A percentile compares a stretch with the other conserved stretches of the same genome.
phyloP scores from a whole-genome alignment of 768 basidiomycete species.

The Fibroporia radiculosa region DNA sequence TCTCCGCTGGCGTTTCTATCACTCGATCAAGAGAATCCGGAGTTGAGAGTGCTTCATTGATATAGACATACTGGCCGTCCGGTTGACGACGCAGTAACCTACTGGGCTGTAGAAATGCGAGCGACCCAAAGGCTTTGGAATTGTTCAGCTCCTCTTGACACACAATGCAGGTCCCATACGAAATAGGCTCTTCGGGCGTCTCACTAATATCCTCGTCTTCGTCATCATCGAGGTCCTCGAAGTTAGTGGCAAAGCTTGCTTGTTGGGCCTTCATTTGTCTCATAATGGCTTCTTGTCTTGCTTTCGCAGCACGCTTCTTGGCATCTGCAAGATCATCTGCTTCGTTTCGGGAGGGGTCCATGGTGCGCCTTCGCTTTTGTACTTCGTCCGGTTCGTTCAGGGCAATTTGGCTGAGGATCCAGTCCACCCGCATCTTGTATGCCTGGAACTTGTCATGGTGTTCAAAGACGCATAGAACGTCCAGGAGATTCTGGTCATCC shows the following conservation, averaged over 20 bases:
- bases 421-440: slow-evolving; percentile 63
- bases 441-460: slow-evolving; percentile 67
- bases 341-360: slow-evolving; percentile 26
- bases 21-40: slow-evolving; percentile 60
- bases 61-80: slow-evolving; percentile 47
- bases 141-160: slow-evolving; percentile 90
- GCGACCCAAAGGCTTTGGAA: slow-evolving; percentile 69
- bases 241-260: slow-evolving; percentile 73
- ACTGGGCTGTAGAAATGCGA: slow-evolving; percentile 86
- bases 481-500: slow-evolving; percentile 53
- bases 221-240: slow-evolving; percentile 65
- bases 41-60: slow-evolving; percentile 66
- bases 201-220: slow-evolving; percentile 57
- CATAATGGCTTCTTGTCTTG: slow-evolving; percentile 91
- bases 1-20: slow-evolving; percentile 19
- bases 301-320: slow-evolving; percentile 81
- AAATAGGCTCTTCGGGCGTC: slow-evolving; percentile 38
- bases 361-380: slow-evolving; percentile 35
- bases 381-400: slow-evolving; percentile 52
- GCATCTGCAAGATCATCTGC: slow-evolving; percentile 52
- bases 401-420: slow-evolving; percentile 64
- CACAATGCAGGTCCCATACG: slow-evolving; percentile 93
- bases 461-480: slow-evolving; percentile 72
- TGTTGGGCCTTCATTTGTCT: slow-evolving; percentile 93
- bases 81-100: slow-evolving; percentile 73